Conservation (phyloP, 176 grass and related monocot genomes). For the Oryza brachyantha region DNA sequence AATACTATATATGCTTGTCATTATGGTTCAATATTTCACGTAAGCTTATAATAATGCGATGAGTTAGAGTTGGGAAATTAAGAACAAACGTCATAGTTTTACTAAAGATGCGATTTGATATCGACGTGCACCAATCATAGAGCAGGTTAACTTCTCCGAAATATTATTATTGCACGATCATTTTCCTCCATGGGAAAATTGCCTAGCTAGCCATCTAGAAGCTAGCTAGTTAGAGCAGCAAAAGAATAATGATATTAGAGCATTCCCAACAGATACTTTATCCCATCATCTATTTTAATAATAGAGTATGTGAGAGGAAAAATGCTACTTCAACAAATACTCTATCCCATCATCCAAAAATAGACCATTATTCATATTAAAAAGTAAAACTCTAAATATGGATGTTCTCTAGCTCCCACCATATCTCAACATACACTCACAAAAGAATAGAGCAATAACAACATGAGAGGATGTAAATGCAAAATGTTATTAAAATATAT, state of each 20-base stretch:
- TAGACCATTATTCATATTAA: too few species aligned
- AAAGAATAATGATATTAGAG: background rate
- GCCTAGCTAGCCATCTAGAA: background rate
- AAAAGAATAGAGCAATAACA: too few species aligned
- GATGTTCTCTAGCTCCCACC: too few species aligned
- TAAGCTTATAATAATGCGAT: background rate
- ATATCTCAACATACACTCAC: too few species aligned
- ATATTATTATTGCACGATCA: background rate
- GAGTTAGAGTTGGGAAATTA: background rate
- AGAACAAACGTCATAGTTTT: background rate
- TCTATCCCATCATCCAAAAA: too few species aligned
- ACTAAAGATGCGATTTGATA: background rate
- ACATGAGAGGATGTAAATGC: too few species aligned
- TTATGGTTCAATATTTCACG: conserved; percentile 12
- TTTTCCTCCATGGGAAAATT: background rate
- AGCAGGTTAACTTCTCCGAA: background rate
- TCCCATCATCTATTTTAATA: too few species aligned
- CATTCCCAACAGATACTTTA: too few species aligned
- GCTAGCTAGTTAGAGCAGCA: background rate
- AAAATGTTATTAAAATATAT: too few species aligned
- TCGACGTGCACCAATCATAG: conserved; percentile 2
- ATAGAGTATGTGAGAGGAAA: too few species aligned
- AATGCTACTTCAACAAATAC: too few species aligned
- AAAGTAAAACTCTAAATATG: too few species aligned
- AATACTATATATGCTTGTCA: background rate